phyloP scores from a whole-genome alignment of 192 early-diverging fungal genomes.

The Thamnidium elegans region DNA sequence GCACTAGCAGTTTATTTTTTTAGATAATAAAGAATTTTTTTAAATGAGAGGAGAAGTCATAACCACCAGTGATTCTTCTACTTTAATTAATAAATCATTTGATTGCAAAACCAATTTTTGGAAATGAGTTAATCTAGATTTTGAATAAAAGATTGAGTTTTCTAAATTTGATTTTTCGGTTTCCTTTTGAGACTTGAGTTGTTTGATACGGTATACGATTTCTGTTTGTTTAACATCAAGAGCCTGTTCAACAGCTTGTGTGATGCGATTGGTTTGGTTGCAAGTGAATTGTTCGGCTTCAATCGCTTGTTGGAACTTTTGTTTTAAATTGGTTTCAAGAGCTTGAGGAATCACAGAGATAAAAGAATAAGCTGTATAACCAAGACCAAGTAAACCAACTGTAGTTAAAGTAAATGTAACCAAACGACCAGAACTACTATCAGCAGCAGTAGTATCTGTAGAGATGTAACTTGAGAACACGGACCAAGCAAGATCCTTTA shows the following conservation, averaged over 20 bases:
- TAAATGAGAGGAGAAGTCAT: background rate
- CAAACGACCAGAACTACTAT: too few species aligned
- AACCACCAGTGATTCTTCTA: background rate
- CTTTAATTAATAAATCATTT: background rate
- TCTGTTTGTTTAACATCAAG: background rate
- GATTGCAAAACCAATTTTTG: background rate
- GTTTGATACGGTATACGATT: background rate
- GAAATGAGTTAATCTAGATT: background rate
- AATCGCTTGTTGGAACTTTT: constrained; percentile 47
- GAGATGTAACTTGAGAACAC: too few species aligned
- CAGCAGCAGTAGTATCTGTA: too few species aligned
- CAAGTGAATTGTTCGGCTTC: constrained; percentile 40
- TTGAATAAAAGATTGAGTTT: background rate
- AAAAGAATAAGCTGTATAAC: constrained; percentile 45
- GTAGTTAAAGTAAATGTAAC: constrained; percentile 34
- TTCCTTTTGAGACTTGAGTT: background rate
- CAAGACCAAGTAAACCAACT: constrained; percentile 31
- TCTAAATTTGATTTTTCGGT: background rate
- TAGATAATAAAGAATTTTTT: constrained; percentile 9
- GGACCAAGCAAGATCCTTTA: too few species aligned
- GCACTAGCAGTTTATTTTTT: constrained; percentile 27
- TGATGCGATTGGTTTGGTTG: constrained; percentile 27
- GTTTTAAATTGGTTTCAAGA: constrained; percentile 60
- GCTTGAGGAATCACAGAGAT: constrained; percentile 61
- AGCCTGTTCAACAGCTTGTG: background rate